Evolutionary conservation across 495 filamentous ascomycete genomes (phyloP), one percentile per base, ranked within the genome.

Genomic region (Penicillium angulare): DNA sequence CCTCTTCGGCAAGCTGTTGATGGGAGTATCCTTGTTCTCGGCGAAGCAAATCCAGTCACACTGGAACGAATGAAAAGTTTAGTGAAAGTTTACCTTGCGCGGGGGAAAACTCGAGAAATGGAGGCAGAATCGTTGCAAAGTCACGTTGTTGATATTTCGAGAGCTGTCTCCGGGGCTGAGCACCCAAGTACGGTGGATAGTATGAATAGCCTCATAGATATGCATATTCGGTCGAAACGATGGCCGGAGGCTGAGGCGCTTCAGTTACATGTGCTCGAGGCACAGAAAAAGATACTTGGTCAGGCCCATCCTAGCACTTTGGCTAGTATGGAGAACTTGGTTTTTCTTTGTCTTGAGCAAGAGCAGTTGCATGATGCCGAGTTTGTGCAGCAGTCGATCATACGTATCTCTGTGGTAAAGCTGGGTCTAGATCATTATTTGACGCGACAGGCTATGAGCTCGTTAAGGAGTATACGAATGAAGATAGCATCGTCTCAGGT

Each of bases 261-360:
- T 2, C 39, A 42, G 12, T 2, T 42, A 6, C 21, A 42, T 26
- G 21, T 42, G 10, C 23, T 42, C 5, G 38, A 41, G 38, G 38
- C 22, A 13, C 38, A 41, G 38, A 41, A 17, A n/a, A 41, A 41
- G 2, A 7, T 23, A 12, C 21, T 41, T 7, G 38, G 38, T 1
- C 16, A 21, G 13, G 38, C 18, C 17, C 38, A 41, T 41, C 17
- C 13, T 3, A 41, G 7, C 8, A 41, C 15, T 10, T 15, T 41
- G 38, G 38, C 38, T 8, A 41, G 38, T n/a, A 41, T 41, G 38
- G 38, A 41, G 5, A 41, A 41, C 17, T 20, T 41, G n/a, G 38
- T 23, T 41, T 41, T 41, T 17, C 38, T 41, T 10, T 41, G 38
- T 23, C 13, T 41, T 7, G 17, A 41, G 21, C 18, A 20, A 10